Evolutionary conservation across 108 stramenopile genomes (phyloP), one percentile per base, ranked within the genome.

Genomic region (Nitzschia inconspicua): DNA sequence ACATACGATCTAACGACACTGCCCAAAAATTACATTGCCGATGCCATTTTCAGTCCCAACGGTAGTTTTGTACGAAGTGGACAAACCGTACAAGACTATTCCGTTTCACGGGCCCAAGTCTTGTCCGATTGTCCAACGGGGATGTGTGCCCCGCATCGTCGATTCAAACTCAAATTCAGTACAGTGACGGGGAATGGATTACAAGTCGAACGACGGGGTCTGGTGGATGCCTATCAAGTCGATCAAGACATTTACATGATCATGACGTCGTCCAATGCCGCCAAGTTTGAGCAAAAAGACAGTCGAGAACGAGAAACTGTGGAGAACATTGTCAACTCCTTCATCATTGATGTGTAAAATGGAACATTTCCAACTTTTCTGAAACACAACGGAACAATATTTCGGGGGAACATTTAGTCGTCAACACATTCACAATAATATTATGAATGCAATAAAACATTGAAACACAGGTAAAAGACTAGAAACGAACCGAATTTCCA

Each of bases 281-380:
- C 81, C 32, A 78, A 83, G 68, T 89, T 85, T 62, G 82, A 86
- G 8, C 27, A 68, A 39, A 71, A 79, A 46, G 84, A 73, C 4
- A 75, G 79, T 42, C 73, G 50, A 23, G 88, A 89, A 72, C 70
- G 85, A 54, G 70, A 82, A 31, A 89, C 88, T n/a, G 88, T 82
- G 28, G 88, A 89, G 48, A 71, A 70, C 20, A 86, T 89, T 58
- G 84, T 72, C 4, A 43, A 68, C 35, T 84, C 85, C n/a, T 89
- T 86, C 54, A 61, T 41, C 23, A 30, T 77, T 14, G 50, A 70
- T 43, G 46, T 57, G n/a, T 66, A 57, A 57, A 19, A 37, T n/a
- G n/a, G n/a, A n/a, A n/a, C n/a, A n/a, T n/a, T n/a, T n/a, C n/a
- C n/a, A n/a, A n/a, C n/a, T n/a, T n/a, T n/a, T n/a, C n/a, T n/a